These are phyloP conservation scores for Taphrina confusa DNA, from an alignment of 1,139 yeast genomes.

Conservation along the genomic window DNA sequence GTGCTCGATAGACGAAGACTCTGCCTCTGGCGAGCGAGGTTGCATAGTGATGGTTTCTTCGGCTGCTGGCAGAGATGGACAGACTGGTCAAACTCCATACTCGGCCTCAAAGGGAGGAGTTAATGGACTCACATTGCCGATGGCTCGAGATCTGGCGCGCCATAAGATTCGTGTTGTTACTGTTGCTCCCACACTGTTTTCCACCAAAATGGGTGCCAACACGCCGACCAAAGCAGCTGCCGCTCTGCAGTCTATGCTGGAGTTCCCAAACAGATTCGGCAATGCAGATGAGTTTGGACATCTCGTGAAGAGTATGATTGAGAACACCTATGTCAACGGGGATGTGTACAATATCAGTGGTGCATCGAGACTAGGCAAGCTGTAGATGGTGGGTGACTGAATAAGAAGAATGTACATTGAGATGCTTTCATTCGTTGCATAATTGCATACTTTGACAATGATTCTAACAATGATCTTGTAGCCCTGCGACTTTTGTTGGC, in stretches of 20 bases:
- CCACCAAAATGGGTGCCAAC: conserved; percentile 37
- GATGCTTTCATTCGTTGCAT: too few relatives aligned
- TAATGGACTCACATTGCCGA: conserved; percentile 56
- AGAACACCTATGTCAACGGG: conserved; percentile 38
- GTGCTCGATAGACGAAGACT: conserved; percentile 27
- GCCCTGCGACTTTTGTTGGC: too few relatives aligned
- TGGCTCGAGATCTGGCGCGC: conserved; percentile 69
- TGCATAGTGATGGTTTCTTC: conserved; percentile 38
- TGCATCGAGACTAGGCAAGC: conserved; percentile 25
- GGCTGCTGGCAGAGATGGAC: conserved; percentile 39
- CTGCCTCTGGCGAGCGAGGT: conserved; percentile 39
- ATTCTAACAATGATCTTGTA: too few relatives aligned
- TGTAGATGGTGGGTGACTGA: too few relatives aligned
- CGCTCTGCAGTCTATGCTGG: conserved; percentile 35
- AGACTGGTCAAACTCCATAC: conserved; percentile 47
- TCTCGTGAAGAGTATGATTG: conserved; percentile 32
- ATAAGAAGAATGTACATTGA: too few relatives aligned
- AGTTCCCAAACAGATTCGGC: conserved; percentile 39
- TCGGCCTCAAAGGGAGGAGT: conserved; percentile 51
- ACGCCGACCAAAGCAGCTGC: conserved; percentile 34
- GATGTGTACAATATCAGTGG: conserved; percentile 27
- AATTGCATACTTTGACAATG: too few relatives aligned
- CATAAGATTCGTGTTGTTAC: conserved; percentile 54
- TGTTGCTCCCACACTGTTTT: conserved; percentile 39
- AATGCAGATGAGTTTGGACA: conserved; percentile 38